phyloP scores from a whole-genome alignment of 1,139 yeast genomes.

The Saccharomycopsis crataegensis region DNA sequence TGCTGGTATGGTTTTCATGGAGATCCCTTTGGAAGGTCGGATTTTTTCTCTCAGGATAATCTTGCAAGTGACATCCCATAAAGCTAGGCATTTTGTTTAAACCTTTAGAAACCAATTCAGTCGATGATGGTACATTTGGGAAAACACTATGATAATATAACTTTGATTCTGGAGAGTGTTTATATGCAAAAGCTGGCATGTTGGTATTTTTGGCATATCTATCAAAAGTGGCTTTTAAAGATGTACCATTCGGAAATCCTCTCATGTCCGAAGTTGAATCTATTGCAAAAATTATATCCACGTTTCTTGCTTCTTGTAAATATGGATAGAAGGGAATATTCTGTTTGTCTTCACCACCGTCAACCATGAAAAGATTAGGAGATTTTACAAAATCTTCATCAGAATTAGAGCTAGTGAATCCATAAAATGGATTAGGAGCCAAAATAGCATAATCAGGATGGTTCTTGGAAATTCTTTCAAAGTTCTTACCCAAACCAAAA shows the following conservation, averaged over 20 bases:
- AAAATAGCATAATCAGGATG: constrained; percentile 23
- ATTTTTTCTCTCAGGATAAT: constrained; percentile 21
- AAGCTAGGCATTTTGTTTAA: constrained; percentile 39
- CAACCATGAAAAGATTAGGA: constrained; percentile 39
- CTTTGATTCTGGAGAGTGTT: background rate
- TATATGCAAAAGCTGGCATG: background rate
- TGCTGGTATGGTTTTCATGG: constrained; percentile 21
- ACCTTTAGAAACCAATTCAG: constrained; percentile 28
- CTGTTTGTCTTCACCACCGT: constrained; percentile 65
- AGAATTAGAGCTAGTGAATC: constrained; percentile 25
- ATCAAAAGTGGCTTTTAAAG: constrained; percentile 31
- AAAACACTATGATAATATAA: constrained; percentile 19
- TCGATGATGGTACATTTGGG: constrained; percentile 28
- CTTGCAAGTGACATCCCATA: constrained; percentile 46
- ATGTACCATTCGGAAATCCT: constrained; percentile 62
- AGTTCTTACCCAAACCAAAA: constrained; percentile 13
- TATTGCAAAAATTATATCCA: constrained; percentile 46
- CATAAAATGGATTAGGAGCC: constrained; percentile 60
- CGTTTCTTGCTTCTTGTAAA: constrained; percentile 40
- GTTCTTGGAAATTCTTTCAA: constrained; percentile 2
- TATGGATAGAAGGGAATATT: constrained; percentile 57
- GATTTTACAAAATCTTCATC: constrained; percentile 21
- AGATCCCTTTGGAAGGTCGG: constrained; percentile 14
- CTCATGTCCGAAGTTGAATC: constrained; percentile 57
- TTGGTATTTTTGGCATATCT: constrained; percentile 21